Evolutionary conservation across 1,284 basidiomycete genomes (phyloP).

Genomic region (Cutaneotrichosporon dermatis): DNA sequence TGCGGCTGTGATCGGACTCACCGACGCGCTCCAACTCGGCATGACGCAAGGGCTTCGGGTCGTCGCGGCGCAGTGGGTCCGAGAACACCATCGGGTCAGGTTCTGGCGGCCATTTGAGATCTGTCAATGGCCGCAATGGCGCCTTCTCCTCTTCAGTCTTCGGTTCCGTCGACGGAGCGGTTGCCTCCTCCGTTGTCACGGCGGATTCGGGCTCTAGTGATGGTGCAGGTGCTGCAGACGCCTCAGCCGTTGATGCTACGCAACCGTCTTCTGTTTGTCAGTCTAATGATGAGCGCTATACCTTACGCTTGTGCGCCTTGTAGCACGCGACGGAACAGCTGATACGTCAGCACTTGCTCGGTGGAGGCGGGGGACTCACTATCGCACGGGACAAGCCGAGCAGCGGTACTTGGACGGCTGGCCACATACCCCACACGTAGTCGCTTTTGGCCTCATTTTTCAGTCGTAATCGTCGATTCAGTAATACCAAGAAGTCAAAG

Average conservation of each 20-base stretch:
- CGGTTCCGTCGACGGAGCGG: too few species aligned
- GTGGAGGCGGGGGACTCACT: slow-evolving; percentile 26
- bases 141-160: not conserved
- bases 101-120: slow-evolving; percentile 44
- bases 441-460: slow-evolving; percentile 12
- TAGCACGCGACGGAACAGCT: slow-evolving; percentile 49
- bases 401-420: slow-evolving; percentile 43
- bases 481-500: too few species aligned
- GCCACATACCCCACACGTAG: slow-evolving; percentile 34
- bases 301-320: slow-evolving; percentile 45
- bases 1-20: slow-evolving; percentile 15
- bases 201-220: not conserved
- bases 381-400: slow-evolving; percentile 40
- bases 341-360: not conserved
- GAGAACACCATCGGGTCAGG: slow-evolving; percentile 40
- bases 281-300: not conserved
- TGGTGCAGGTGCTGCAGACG: slow-evolving; percentile 8
- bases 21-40: slow-evolving; percentile 45
- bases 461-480: too few species aligned
- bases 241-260: not conserved
- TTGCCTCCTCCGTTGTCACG: too few species aligned
- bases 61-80: slow-evolving; percentile 42
- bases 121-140: slow-evolving; percentile 27
- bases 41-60: slow-evolving; percentile 43
- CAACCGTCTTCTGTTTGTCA: slow-evolving; percentile 8